Base-by-base conservation (phyloP, 1,139 yeast species). In the Magnusiomyces paraingens region DNA sequence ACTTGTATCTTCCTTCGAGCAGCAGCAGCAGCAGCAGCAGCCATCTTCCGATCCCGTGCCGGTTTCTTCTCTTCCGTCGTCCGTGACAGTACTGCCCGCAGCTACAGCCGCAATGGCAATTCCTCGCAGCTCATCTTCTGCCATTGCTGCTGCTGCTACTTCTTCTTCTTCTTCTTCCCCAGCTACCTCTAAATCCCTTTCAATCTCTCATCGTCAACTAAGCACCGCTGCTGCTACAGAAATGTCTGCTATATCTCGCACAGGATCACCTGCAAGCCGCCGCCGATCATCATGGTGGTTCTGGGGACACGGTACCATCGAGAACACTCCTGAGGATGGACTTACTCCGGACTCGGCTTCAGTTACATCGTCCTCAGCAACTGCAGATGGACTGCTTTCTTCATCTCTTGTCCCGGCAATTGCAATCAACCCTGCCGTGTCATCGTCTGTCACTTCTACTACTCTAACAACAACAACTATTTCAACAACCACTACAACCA, bases 221-320 rank as follows among this genome's bases (percentile, higher is more conserved):
- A 26, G 32, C 32, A 5, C 32, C 32, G 8, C 32, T 8, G 4
- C 32, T 26, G 32, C 32, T 26, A 26, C 32, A 4, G 32, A 26
- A 26, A 26, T 26, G 32, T 26, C 32, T 4, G 4, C 32, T 5
- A 26, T 26, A 5, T 26, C 32, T 26, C 32, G 32, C 32, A 26
- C 32, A 26, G 32, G 32, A 26, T 40, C 20, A 12, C 21, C 43
- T 40, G 18, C 43, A 12, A 17, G 22, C 20, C 18, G 43, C 8
- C 41, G 50, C 20, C 38, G 26, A 17, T 38, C 50, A 36, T 47
- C 50, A 6, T 47, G 50, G 50, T 47, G 50, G 50, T 47, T 38
- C 22, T 47, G 50, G 50, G 41, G 43, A 32, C 21, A 21, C 20
- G 43, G 35, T 8, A 47, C 50, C 46, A 18, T 12, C n/a, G 14